Evolutionary conservation across 495 filamentous ascomycete genomes (phyloP).

Genomic region (Collariella sp.): DNA sequence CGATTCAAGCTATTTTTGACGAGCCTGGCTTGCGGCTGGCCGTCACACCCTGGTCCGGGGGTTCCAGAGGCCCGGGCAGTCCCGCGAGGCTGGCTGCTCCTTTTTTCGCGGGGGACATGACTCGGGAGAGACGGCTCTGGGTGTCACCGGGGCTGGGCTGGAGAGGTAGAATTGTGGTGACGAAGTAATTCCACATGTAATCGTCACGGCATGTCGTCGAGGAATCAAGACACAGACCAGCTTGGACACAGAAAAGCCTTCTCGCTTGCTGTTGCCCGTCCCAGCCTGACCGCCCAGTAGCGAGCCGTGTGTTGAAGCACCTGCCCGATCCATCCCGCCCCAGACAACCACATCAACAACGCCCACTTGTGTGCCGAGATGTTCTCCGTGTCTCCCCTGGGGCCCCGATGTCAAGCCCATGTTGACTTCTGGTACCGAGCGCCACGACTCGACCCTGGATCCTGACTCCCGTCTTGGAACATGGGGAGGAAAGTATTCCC

Average conservation of each 20-base stretch:
- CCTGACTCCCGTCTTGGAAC: not conserved
- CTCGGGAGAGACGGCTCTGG: not conserved
- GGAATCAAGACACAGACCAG: not conserved
- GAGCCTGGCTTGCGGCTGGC: slow-evolving; percentile 18
- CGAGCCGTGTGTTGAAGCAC: slow-evolving; percentile 1
- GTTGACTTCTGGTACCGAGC: no score
- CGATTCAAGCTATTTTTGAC: slow-evolving; percentile 39
- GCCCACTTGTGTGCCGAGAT: no score
- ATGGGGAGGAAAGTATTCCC: not conserved
- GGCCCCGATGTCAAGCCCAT: no score
- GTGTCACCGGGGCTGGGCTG: no score
- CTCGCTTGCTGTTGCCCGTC: slow-evolving; percentile 11
- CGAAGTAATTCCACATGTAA: no score
- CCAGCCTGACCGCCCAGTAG: not conserved
- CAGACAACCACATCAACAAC: not conserved
- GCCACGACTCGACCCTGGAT: not conserved
- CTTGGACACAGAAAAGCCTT: not conserved
- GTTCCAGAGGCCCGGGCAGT: slow-evolving; percentile 3
- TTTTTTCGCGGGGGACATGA: not conserved
- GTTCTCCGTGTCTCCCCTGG: no score
- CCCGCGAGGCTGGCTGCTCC: not conserved
- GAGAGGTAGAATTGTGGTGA: not conserved
- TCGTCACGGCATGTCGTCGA: not conserved
- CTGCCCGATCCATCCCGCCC: not conserved
- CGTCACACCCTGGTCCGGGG: not conserved